Evolutionary conservation across 129 eudicot species (phyloP).

Genomic region (Ambrosia trifida): DNA sequence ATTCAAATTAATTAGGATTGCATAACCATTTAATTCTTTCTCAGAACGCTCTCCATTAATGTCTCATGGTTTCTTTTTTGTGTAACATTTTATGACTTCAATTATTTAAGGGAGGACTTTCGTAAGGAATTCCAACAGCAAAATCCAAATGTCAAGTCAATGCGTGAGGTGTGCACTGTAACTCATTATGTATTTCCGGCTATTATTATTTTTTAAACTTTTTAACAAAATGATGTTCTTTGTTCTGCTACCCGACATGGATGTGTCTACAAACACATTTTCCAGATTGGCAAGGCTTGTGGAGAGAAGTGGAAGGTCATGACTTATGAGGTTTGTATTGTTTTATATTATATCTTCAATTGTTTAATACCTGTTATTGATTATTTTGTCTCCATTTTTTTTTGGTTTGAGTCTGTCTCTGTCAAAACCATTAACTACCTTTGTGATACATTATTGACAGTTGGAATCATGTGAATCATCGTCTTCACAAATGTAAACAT

Average conservation of each 20-base stretch:
- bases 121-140: conserved; percentile 82
- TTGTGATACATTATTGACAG: conserved; percentile 6
- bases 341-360: background rate
- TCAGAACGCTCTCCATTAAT: background rate
- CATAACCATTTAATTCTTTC: conserved; percentile 6
- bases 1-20: conserved; percentile 6
- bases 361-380: background rate
- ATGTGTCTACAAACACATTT: conserved; percentile 7
- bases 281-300: conserved; percentile 91
- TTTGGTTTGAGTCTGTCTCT: background rate
- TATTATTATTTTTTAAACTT: background rate
- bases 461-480: background rate
- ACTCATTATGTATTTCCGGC: background rate
- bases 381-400: background rate
- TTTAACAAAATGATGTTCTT: background rate
- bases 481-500: background rate
- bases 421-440: conserved; percentile 2
- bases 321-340: conserved; percentile 75
- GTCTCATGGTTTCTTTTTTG: background rate
- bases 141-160: conserved; percentile 80
- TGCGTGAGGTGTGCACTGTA: conserved; percentile 65
- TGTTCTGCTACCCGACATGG: conserved; percentile 8
- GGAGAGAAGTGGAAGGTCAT: conserved; percentile 95
- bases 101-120: conserved; percentile 73
- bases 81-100: background rate